These are phyloP conservation scores for Ustilago cynodontis DNA, from an alignment of 1,284 basidiomycete genomes.

Conservation along the genomic window DNA sequence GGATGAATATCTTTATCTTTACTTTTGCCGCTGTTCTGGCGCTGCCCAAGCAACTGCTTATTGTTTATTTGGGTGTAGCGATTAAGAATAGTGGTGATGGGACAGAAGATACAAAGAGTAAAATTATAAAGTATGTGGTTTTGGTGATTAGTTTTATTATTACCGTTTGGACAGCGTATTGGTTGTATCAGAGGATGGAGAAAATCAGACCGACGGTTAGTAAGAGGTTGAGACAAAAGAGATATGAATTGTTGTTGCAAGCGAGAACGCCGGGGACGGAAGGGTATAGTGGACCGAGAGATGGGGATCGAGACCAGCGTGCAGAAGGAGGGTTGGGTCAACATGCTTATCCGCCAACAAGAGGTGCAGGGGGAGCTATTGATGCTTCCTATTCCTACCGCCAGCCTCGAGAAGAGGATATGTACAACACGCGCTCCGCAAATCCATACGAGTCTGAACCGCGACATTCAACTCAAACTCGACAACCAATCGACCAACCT, in stretches of 20 bases:
- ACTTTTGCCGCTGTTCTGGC: conserved; percentile 79
- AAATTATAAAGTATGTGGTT: conserved; percentile 68
- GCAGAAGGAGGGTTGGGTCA: conserved; percentile 1
- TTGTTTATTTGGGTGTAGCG: conserved; percentile 67
- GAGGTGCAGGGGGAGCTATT: background rate
- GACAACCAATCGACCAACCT: background rate
- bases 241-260: conserved; percentile 71
- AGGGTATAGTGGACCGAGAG: conserved; percentile 9
- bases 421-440: background rate
- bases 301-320: background rate
- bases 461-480: background rate
- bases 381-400: conserved; percentile 16
- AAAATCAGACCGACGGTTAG: conserved; percentile 78
- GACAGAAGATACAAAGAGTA: conserved; percentile 58
- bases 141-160: conserved; percentile 72
- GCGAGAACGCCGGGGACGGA: conserved; percentile 36
- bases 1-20: conserved; percentile 79
- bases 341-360: conserved; percentile 22
- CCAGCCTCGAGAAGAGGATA: background rate
- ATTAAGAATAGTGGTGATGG: conserved; percentile 57
- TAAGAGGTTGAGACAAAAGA: conserved; percentile 76
- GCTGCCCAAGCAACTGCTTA: conserved; percentile 76
- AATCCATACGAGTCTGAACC: background rate
- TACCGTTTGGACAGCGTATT: conserved; percentile 84
- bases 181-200: conserved; percentile 82